Percentiles rank a stretch among this genome's conserved stretches.
phyloP scores from a whole-genome alignment of 2,329 filamentous ascomycete species.

The Endothia cerciana region DNA sequence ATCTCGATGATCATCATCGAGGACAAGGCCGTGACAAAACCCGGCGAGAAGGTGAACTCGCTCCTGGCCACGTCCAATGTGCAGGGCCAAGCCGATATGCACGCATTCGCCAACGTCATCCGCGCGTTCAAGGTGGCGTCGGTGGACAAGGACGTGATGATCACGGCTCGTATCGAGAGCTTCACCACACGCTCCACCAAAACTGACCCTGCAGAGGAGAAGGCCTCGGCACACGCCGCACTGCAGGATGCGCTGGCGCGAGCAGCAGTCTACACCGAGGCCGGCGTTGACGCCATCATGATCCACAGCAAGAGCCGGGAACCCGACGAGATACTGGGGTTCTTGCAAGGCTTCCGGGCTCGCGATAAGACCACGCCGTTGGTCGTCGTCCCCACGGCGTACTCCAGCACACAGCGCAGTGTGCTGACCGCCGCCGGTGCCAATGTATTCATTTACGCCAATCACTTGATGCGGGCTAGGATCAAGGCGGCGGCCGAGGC shows the following conservation, averaged over 20 bases:
- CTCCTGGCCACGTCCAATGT: not conserved
- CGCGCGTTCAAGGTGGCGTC: not conserved
- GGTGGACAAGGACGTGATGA: not conserved
- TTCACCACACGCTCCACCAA: not conserved
- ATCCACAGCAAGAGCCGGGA: slow-evolving; percentile 18
- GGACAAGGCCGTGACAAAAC: slow-evolving; percentile 21
- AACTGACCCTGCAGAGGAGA: not conserved
- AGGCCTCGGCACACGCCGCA: not conserved
- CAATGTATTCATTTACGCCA: slow-evolving; percentile 27
- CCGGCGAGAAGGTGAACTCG: slow-evolving; percentile 26
- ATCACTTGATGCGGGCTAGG: slow-evolving; percentile 24
- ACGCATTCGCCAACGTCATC: not conserved
- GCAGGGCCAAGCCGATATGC: not conserved
- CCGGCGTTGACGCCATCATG: slow-evolving; percentile 20
- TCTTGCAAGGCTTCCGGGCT: slow-evolving; percentile 13
- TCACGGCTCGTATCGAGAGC: not conserved
- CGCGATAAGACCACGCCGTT: slow-evolving; percentile 6
- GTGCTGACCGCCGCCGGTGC: slow-evolving; percentile 23
- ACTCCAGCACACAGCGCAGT: not conserved
- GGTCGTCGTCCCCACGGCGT: not conserved
- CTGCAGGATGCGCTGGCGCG: not conserved
- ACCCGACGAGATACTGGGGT: slow-evolving; percentile 13
- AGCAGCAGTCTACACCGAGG: slow-evolving; percentile 4
- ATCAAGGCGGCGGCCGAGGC: not conserved
- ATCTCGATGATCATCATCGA: slow-evolving; percentile 27